Percentiles rank a stretch among this genome's conserved stretches.
Evolutionary conservation across 1,284 basidiomycete genomes (phyloP).

Genomic region (Sporisorium scitamineum): DNA sequence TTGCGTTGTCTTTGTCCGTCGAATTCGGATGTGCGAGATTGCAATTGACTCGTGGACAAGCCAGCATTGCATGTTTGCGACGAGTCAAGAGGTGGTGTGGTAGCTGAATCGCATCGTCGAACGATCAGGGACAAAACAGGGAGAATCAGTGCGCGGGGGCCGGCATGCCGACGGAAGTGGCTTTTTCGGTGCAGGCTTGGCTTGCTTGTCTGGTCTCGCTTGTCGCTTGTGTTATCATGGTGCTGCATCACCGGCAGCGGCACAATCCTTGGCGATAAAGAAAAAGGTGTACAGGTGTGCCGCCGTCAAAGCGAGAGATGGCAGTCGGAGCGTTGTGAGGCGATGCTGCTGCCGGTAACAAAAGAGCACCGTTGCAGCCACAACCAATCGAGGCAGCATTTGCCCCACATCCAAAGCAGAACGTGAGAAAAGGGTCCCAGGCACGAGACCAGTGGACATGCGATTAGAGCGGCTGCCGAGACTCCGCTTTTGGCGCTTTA

Average conservation of each 20-base stretch:
- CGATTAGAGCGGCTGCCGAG: too few species aligned
- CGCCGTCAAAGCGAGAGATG: not conserved
- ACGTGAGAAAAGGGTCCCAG: constrained; percentile 1
- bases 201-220: not conserved
- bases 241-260: not conserved
- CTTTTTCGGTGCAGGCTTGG: not conserved
- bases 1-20: not conserved
- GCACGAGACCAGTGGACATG: constrained; percentile 4
- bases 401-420: too few species aligned
- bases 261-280: not conserved
- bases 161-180: too few species aligned
- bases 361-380: too few species aligned
- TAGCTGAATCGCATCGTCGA: too few species aligned
- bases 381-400: too few species aligned
- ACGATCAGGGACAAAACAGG: too few species aligned
- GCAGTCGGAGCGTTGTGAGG: not conserved
- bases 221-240: not conserved
- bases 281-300: not conserved
- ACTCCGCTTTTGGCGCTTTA: constrained; percentile 13
- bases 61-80: too few species aligned
- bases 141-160: too few species aligned
- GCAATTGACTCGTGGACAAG: too few species aligned
- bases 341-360: constrained; percentile 6
- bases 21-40: not conserved
- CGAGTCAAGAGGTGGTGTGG: too few species aligned